A percentile compares a stretch with the other conserved stretches of the same genome.
Evolutionary conservation across 192 early-diverging fungal species (phyloP).

Genomic region (Coemansia sp.): DNA sequence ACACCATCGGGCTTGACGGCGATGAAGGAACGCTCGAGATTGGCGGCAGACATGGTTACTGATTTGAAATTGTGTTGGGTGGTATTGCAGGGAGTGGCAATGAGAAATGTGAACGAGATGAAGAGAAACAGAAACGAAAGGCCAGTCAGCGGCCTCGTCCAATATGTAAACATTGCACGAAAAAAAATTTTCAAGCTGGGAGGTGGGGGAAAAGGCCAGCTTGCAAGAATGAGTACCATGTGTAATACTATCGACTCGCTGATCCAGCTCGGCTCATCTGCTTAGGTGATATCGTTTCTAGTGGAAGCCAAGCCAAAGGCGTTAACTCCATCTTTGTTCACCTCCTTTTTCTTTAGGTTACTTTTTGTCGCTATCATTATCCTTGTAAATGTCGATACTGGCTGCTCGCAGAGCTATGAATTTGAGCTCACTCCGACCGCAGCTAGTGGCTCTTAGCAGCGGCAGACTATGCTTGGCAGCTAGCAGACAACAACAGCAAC

Average conservation of each 20-base stretch:
- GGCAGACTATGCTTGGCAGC: background rate
- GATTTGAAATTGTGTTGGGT: conserved; percentile 13
- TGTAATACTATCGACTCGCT: background rate
- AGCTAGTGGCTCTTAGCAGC: background rate
- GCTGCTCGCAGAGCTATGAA: conserved; percentile 1
- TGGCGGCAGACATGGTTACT: conserved; percentile 44
- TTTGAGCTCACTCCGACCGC: conserved; percentile 1
- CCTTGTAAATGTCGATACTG: conserved; percentile 11
- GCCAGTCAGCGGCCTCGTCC: conserved; percentile 25
- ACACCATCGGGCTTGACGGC: conserved; percentile 62
- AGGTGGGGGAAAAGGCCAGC: background rate
- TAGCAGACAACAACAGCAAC: background rate
- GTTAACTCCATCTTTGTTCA: background rate
- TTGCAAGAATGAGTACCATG: background rate
- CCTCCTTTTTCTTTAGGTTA: too few species aligned
- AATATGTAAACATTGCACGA: background rate
- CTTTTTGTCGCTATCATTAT: too few species aligned
- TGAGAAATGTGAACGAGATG: background rate
- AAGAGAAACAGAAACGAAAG: conserved; percentile 26
- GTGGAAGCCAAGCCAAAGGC: background rate
- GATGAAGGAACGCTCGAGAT: conserved; percentile 56
- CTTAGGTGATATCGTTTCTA: background rate
- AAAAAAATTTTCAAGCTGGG: background rate
- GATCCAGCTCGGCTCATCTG: background rate
- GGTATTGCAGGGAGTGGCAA: background rate